phyloP scores from a whole-genome alignment of 1,284 basidiomycete genomes.

The Trichosporon sp. region DNA sequence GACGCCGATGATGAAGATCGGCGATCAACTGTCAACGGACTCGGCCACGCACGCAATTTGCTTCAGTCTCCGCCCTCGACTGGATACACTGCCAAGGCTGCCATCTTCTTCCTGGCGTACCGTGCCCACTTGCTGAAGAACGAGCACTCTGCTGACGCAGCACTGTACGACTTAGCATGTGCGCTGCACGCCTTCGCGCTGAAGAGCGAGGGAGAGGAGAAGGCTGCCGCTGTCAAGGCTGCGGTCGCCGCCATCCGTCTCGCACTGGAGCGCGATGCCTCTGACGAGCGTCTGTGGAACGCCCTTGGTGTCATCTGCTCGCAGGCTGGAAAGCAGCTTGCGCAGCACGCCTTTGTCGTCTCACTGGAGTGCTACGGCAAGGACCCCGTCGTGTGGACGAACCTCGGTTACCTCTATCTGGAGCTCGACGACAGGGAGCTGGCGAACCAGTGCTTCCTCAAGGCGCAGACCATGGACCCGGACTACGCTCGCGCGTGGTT shows the following conservation, averaged over 20 bases:
- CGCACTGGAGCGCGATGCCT: slow-evolving; percentile 69
- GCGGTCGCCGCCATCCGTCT: slow-evolving; percentile 63
- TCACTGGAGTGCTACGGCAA: slow-evolving; percentile 79
- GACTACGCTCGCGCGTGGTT: slow-evolving; percentile 89
- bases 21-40: slow-evolving; percentile 32
- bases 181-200: slow-evolving; percentile 57
- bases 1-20: slow-evolving; percentile 41
- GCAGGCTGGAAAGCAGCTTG: slow-evolving; percentile 44
- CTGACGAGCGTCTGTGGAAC: slow-evolving; percentile 74
- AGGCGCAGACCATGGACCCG: slow-evolving; percentile 85
- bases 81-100: slow-evolving; percentile 54
- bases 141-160: slow-evolving; percentile 55
- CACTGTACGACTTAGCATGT: slow-evolving; percentile 72
- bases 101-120: slow-evolving; percentile 66
- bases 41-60: slow-evolving; percentile 38
- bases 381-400: slow-evolving; percentile 77
- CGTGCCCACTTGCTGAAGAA: slow-evolving; percentile 63
- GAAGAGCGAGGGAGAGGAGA: slow-evolving; percentile 32
- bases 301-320: slow-evolving; percentile 43
- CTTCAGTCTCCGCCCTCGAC: slow-evolving; percentile 23
- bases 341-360: slow-evolving; percentile 89
- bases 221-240: slow-evolving; percentile 52
- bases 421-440: slow-evolving; percentile 72
- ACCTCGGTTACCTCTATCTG: slow-evolving; percentile 86
- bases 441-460: slow-evolving; percentile 78